Percentiles rank a stretch among this genome's conserved stretches.
Evolutionary conservation across 1,139 yeast species (phyloP).

Genomic region (Lodderomyces elongisporus): DNA sequence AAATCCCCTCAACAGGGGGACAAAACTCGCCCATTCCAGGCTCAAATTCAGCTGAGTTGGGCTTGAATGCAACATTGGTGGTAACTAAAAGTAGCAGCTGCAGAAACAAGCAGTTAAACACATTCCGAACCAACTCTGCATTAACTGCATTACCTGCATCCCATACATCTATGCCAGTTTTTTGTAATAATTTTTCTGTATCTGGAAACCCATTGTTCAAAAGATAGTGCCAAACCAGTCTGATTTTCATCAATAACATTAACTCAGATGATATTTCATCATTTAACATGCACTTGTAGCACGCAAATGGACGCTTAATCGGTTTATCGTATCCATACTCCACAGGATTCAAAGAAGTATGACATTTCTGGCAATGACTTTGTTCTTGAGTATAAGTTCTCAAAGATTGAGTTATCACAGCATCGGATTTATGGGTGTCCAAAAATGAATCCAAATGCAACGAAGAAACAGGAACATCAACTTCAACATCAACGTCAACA

Average conservation of each 20-base stretch:
- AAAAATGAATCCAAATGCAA: slow-evolving; percentile 12
- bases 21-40: slow-evolving; percentile 13
- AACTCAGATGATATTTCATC: slow-evolving; percentile 4
- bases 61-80: slow-evolving; percentile 4
- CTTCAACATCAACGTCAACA: slow-evolving; percentile 1
- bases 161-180: slow-evolving; percentile 8
- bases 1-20: slow-evolving; percentile 10
- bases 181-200: slow-evolving; percentile 10
- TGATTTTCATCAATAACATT: slow-evolving; percentile 13
- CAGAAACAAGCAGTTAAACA: slow-evolving; percentile 16
- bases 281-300: slow-evolving; percentile 16
- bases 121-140: slow-evolving; percentile 6
- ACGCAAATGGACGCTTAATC: slow-evolving; percentile 6
- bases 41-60: slow-evolving; percentile 7
- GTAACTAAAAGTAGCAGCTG: slow-evolving; percentile 12
- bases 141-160: no score
- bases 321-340: slow-evolving; percentile 15
- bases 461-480: slow-evolving; percentile 7
- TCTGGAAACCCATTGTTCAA: slow-evolving; percentile 13
- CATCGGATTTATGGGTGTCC: slow-evolving; percentile 2
- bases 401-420: slow-evolving; percentile 6
- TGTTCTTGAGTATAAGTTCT: not conserved
- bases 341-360: slow-evolving; percentile 12
- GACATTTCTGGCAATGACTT: slow-evolving; percentile 12
- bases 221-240: slow-evolving; percentile 17